These are phyloP conservation scores for Tylopilus balloui DNA, from an alignment of 768 basidiomycete genomes.

Conservation along the genomic window DNA sequence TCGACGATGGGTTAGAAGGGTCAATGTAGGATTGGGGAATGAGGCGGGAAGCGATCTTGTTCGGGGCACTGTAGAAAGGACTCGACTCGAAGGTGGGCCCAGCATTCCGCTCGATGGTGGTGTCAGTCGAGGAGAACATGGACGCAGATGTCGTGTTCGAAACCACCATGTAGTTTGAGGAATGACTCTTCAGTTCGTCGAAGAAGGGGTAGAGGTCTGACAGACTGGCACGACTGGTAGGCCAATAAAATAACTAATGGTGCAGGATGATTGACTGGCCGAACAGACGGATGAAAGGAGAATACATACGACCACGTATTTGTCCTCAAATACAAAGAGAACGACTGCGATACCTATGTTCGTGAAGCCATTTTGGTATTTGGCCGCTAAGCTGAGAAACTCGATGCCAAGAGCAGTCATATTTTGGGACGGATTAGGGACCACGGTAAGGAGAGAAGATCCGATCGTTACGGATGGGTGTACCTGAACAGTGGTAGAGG, in stretches of 20 bases:
- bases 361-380: constrained; percentile 14
- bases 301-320: no score
- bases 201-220: no score
- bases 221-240: no score
- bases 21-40: no score
- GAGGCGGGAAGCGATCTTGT: no score
- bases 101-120: no score
- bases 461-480: constrained; percentile 10
- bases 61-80: no score
- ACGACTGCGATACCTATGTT: constrained; percentile 8
- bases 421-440: constrained; percentile 9
- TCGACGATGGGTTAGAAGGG: constrained; percentile 10
- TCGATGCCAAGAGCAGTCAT: constrained; percentile 12
- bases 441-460: constrained; percentile 10
- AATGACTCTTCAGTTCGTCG: constrained; percentile 12
- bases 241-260: no score
- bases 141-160: constrained; percentile 16
- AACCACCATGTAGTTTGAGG: constrained; percentile 10
- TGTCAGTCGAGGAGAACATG: no score
- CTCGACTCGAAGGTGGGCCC: no score
- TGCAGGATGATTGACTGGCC: no score
- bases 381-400: constrained; percentile 17
- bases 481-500: constrained; percentile 14
- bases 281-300: no score
- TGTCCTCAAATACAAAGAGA: not conserved